Evolutionary conservation across 768 basidiomycete genomes (phyloP).

Genomic region (Cyclocybe cylindracea): DNA sequence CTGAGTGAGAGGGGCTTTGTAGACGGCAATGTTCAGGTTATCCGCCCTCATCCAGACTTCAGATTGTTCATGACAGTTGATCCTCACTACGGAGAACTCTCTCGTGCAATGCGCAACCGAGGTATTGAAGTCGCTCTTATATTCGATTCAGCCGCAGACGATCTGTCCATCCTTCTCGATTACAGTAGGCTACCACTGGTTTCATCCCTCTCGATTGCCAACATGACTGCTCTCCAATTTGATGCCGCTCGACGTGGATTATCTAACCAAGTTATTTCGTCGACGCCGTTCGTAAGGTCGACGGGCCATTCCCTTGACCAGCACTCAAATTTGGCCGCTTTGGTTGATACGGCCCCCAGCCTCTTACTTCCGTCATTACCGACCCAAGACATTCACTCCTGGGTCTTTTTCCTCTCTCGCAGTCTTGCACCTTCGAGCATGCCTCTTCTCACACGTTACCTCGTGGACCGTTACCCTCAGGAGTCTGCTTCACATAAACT

Average conservation of each 20-base stretch:
- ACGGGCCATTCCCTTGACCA: constrained; percentile 48
- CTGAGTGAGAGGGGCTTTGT: constrained; percentile 89
- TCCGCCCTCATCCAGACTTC: constrained; percentile 87
- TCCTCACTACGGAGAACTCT: constrained; percentile 89
- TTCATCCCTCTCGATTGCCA: constrained; percentile 4
- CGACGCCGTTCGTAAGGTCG: constrained; percentile 20
- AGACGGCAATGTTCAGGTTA: constrained; percentile 68
- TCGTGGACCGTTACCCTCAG: constrained; percentile 4
- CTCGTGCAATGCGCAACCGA: constrained; percentile 97
- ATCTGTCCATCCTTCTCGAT: constrained; percentile 45
- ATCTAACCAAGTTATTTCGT: not conserved
- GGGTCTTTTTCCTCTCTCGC: constrained; percentile 38
- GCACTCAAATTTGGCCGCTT: constrained; percentile 43
- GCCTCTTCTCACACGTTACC: constrained; percentile 28
- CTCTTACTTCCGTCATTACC: constrained; percentile 24
- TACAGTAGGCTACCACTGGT: constrained; percentile 47
- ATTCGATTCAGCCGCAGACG: constrained; percentile 39
- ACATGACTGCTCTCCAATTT: constrained; percentile 23
- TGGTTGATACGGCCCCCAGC: constrained; percentile 40
- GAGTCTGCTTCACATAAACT: constrained; percentile 7
- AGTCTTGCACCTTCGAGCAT: constrained; percentile 31
- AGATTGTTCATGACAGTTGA: constrained; percentile 94
- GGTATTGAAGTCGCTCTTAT: constrained; percentile 81
- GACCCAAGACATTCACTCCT: constrained; percentile 12
- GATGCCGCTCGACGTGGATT: constrained; percentile 40